Conservation (phyloP, 345 rosid genomes). For the Syzygium oleosum region DNA sequence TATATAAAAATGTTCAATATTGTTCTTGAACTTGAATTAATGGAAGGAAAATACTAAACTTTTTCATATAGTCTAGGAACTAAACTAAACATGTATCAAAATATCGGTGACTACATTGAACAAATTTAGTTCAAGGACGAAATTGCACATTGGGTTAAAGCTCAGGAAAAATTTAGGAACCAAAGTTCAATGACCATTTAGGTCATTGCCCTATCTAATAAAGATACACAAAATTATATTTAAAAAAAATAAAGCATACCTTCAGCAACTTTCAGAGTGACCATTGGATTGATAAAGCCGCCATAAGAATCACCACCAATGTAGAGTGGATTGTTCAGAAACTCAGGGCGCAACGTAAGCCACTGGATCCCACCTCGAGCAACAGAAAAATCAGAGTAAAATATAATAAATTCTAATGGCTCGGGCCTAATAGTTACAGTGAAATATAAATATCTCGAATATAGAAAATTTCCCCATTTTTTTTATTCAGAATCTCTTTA, state of each 20-base stretch:
- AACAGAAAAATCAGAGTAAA: not conserved
- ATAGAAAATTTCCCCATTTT: not conserved
- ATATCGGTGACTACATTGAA: no score
- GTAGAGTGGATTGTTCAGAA: slow-evolving; percentile 15
- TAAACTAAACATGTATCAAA: no score
- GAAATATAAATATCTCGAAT: not conserved
- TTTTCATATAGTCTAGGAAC: no score
- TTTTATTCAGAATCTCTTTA: slow-evolving; percentile 8
- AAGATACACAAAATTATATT: no score
- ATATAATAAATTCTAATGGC: not conserved
- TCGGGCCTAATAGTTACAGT: not conserved
- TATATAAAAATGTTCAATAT: no score
- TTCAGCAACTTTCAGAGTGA: slow-evolving; percentile 8
- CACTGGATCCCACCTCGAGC: slow-evolving; percentile 3
- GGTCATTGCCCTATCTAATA: no score
- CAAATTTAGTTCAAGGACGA: no score
- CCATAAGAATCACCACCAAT: slow-evolving; percentile 28
- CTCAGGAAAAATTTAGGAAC: no score
- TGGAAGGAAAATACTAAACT: no score
- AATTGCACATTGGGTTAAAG: no score
- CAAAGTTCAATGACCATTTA: no score
- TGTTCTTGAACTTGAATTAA: no score
- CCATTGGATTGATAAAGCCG: slow-evolving; percentile 11
- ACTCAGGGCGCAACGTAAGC: slow-evolving; percentile 19
- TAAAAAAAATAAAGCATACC: not conserved